Conservation (phyloP, 1,139 yeast genomes). For the Yamadazyma sp. region DNA sequence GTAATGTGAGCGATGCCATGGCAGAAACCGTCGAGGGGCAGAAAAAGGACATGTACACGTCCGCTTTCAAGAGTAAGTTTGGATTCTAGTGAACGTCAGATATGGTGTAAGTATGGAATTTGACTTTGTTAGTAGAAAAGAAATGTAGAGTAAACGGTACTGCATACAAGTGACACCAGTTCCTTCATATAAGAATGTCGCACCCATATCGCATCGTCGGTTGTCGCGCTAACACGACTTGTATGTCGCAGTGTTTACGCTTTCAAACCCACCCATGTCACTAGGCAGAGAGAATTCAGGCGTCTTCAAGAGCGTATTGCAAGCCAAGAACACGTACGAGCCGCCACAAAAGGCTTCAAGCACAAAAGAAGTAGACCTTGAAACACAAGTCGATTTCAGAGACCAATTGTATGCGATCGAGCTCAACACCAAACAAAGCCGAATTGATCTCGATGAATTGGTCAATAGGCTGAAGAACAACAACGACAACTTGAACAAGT, state of each 20-base stretch:
- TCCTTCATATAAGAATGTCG: neutral
- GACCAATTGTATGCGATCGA: conserved; percentile 33
- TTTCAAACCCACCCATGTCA: neutral
- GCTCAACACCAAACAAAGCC: conserved; percentile 34
- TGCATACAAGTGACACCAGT: too few relatives aligned
- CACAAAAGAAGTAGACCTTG: neutral
- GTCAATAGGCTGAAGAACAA: conserved; percentile 44
- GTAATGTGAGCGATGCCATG: conserved; percentile 52
- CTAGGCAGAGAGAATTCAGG: neutral
- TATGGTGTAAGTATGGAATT: too few relatives aligned
- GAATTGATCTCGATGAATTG: conserved; percentile 37
- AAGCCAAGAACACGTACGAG: neutral
- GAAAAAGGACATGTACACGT: conserved; percentile 50
- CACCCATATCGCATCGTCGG: neutral
- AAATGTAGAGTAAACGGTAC: too few relatives aligned
- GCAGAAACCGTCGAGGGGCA: conserved; percentile 51
- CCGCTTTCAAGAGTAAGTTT: conserved; percentile 54
- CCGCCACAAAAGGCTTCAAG: too few relatives aligned
- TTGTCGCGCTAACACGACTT: too few relatives aligned
- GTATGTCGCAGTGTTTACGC: conserved; percentile 1
- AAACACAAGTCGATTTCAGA: neutral
- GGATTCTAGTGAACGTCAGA: conserved; percentile 31
- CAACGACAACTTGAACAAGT: conserved; percentile 37
- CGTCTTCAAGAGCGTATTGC: conserved; percentile 3
- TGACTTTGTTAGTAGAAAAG: too few relatives aligned